Evolutionary conservation across 2,329 filamentous ascomycete genomes (phyloP).

Genomic region (Geosmithia putterillii): DNA sequence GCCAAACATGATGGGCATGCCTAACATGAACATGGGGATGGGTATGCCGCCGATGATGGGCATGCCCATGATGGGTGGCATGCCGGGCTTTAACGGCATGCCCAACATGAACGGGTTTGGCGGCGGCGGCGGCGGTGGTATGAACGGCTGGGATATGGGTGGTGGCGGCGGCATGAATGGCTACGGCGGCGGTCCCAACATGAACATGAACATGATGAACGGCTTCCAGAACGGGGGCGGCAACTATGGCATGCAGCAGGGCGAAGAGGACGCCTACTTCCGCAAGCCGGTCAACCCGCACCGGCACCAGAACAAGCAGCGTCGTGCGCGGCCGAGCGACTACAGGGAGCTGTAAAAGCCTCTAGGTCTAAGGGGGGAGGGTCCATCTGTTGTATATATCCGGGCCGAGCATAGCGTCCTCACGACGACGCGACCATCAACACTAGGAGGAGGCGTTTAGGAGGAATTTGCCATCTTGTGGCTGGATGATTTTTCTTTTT

Average conservation of each 20-base stretch:
- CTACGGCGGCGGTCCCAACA: too few species aligned
- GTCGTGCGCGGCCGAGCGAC: conserved; percentile 75
- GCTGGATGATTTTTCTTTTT: background rate
- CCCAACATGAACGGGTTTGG: conserved; percentile 23
- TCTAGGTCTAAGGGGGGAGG: background rate
- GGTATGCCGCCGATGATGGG: conserved; percentile 16
- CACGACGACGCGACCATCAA: too few species aligned
- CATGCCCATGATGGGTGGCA: conserved; percentile 19
- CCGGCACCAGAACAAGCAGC: conserved; percentile 71
- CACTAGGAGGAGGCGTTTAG: background rate
- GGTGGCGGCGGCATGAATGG: conserved; percentile 3
- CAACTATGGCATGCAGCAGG: conserved; percentile 4
- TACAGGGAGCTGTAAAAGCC: conserved; percentile 62
- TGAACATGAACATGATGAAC: conserved; percentile 8
- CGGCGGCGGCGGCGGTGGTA: conserved; percentile 6
- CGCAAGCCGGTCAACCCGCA: conserved; percentile 92
- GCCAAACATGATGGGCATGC: conserved; percentile 11
- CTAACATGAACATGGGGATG: conserved; percentile 11
- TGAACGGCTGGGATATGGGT: conserved; percentile 8
- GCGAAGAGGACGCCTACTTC: conserved; percentile 84
- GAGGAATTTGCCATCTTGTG: background rate
- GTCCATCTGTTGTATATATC: background rate
- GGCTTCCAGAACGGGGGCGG: conserved; percentile 14
- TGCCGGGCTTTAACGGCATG: conserved; percentile 9
- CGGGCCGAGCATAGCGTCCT: too few species aligned